A percentile compares a stretch with the other conserved stretches of the same genome.
Conservation (phyloP, 352 stramenopile species). For the Phytopythium cucurbitacearum region DNA sequence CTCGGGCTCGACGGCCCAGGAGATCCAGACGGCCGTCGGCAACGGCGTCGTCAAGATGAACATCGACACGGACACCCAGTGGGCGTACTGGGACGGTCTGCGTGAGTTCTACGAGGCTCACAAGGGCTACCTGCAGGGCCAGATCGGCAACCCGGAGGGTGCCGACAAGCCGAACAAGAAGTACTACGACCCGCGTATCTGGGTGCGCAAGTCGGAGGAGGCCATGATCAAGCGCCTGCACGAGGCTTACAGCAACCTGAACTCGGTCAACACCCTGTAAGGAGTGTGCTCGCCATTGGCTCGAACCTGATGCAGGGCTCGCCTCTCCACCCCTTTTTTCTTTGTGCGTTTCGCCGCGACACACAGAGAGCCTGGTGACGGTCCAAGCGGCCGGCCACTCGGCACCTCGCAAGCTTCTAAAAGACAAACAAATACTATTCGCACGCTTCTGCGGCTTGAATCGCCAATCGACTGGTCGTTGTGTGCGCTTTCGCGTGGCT, state of each 20-base stretch:
- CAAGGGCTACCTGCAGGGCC: constrained; percentile 96
- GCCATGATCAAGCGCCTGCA: constrained; percentile 91
- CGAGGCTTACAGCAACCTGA: constrained; percentile 91
- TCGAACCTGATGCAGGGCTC: not conserved
- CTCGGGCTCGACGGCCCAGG: constrained; percentile 93
- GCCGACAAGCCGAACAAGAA: constrained; percentile 99
- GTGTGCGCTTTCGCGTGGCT: no score
- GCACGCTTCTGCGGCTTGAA: no score
- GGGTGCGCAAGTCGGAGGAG: constrained; percentile 96
- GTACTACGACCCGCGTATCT: constrained; percentile 98
- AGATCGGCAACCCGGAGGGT: constrained; percentile 98
- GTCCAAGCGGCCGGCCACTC: no score
- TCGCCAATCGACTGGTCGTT: no score
- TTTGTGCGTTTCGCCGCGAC: not conserved
- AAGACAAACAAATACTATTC: no score
- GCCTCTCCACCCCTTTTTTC: not conserved
- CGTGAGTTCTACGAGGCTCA: constrained; percentile 97
- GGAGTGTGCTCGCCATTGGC: not conserved
- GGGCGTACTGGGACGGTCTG: constrained; percentile 98
- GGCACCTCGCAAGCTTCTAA: no score
- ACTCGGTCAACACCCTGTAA: constrained; percentile 72
- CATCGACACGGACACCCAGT: constrained; percentile 99
- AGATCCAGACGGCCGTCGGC: constrained; percentile 96
- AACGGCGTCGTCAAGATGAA: constrained; percentile 99
- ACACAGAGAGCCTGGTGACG: no score